phyloP scores from a whole-genome alignment of 208 protist species.

The Crithidia fasciculata region DNA sequence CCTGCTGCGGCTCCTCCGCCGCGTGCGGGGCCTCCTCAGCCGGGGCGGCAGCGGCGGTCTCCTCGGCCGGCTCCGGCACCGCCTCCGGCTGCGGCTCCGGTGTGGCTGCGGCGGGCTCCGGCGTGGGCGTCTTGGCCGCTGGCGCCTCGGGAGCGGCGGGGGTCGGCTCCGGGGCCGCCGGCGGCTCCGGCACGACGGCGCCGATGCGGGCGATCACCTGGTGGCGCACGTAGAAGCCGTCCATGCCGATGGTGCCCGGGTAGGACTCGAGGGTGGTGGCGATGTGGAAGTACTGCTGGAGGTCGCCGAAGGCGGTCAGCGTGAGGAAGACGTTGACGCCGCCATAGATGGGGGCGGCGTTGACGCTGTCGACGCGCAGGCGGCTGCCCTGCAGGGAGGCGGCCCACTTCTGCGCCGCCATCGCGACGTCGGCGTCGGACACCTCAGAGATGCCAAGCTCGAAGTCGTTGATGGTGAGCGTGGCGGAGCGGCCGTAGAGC shows the following conservation, averaged over 20 bases:
- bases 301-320: constrained; percentile 47
- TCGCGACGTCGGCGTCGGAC: constrained; percentile 43
- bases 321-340: constrained; percentile 79
- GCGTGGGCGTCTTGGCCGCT: constrained; percentile 30
- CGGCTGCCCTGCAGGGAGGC: constrained; percentile 64
- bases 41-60: constrained; percentile 23
- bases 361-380: constrained; percentile 75
- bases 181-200: constrained; percentile 40
- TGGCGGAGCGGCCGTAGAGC: constrained; percentile 67
- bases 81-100: constrained; percentile 28
- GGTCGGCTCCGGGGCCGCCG: constrained; percentile 31
- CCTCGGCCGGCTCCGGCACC: constrained; percentile 22
- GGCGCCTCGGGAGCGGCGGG: constrained; percentile 38
- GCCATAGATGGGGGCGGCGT: constrained; percentile 62
- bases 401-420: constrained; percentile 63
- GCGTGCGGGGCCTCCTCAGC: constrained; percentile 2
- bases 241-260: constrained; percentile 47
- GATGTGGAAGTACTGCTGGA: constrained; percentile 85
- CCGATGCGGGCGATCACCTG: constrained; percentile 80
- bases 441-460: constrained; percentile 71
- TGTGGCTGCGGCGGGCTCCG: constrained; percentile 20
- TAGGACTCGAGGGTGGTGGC: constrained; percentile 75
- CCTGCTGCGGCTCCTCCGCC: constrained; percentile 17
- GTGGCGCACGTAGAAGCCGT: constrained; percentile 84
- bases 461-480: constrained; percentile 84